phyloP scores from a whole-genome alignment of 2,329 filamentous ascomycete genomes.

The Aspergillus tanneri region DNA sequence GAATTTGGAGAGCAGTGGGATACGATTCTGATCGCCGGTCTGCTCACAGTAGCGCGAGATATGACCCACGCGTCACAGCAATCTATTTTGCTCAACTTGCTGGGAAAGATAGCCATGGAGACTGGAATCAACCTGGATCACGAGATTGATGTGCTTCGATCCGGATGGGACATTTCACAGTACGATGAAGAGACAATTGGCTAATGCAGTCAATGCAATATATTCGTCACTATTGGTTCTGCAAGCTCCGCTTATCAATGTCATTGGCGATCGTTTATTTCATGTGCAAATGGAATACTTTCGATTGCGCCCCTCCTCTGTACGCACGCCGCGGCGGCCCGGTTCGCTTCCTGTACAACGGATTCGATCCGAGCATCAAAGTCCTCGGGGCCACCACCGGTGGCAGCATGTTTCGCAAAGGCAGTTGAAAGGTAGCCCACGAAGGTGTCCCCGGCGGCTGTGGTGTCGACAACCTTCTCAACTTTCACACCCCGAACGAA shows the following conservation, averaged over 20 bases:
- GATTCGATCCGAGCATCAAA: slow-evolving; percentile 50
- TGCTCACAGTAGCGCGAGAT: slow-evolving; percentile 22
- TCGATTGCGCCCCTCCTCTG: slow-evolving; percentile 48
- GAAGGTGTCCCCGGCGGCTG: slow-evolving; percentile 91
- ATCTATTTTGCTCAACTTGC: slow-evolving; percentile 14
- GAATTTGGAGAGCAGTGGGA: slow-evolving; percentile 28
- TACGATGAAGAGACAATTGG: slow-evolving; percentile 20
- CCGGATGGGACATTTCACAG: slow-evolving; percentile 21
- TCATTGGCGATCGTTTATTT: slow-evolving; percentile 26
- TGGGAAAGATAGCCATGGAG: slow-evolving; percentile 16
- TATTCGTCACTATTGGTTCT: background rate
- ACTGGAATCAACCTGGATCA: slow-evolving; percentile 24
- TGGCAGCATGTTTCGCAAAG: background rate
- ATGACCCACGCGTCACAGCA: slow-evolving; percentile 30
- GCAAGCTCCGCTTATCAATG: no score
- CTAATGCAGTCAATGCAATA: background rate
- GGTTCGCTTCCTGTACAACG: slow-evolving; percentile 44
- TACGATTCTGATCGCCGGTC: slow-evolving; percentile 22
- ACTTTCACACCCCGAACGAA: slow-evolving; percentile 62
- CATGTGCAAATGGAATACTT: slow-evolving; percentile 50
- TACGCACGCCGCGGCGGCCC: slow-evolving; percentile 46
- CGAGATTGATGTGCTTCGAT: slow-evolving; percentile 18
- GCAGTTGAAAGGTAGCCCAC: slow-evolving; percentile 55
- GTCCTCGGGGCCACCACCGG: slow-evolving; percentile 73
- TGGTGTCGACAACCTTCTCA: slow-evolving; percentile 78